Evolutionary conservation across 208 protist species (phyloP), one percentile per base, ranked within the genome.

Genomic region (Trypanosoma conorhini): DNA sequence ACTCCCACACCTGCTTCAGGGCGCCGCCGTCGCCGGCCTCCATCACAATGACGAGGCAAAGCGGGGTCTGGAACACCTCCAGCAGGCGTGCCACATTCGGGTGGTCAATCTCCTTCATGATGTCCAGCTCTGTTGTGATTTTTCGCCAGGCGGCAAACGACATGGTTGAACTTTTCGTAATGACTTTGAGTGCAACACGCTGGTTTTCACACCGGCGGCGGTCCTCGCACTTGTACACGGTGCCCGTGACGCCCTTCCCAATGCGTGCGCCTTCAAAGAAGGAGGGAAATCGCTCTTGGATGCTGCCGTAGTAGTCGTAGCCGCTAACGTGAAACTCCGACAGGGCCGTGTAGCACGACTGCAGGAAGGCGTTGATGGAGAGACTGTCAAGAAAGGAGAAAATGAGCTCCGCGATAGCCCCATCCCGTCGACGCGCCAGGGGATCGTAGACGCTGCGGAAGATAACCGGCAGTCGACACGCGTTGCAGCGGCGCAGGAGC

Each of bases 201-300:
- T 48, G 68, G 35, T 66, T 67, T 38, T 81, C 70, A n/a, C 67
- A 46, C 13, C 62, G 5, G 33, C 67, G 15, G 52, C 77, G 74
- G 67, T 95, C 89, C 62, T 89, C 74, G 67, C 85, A 91, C 70
- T 89, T 91, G 77, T 87, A 95, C 5, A 92, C 89, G 1, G 78
- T 83, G 22, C 87, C 89, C 57, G 79, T 86, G 44, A 70, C 77
- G 5, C 89, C 89, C 19, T 77, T 81, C 17, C 89, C 89, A 50
- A 92, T 82, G 44, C 80, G 69, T 0, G 86, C 86, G 0, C 86
- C 86, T 4, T 77, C 74, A 73, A 83, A 91, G 61, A 88, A 89
- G 35, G 79, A 83, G 1, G 89, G 89, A 62, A 89, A 94, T 13
- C 83, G 80, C 40, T 85, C 65, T 19, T 87, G 73, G 15, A 94